phyloP scores from a whole-genome alignment of 768 basidiomycete genomes.

The Lentinula raphanica region DNA sequence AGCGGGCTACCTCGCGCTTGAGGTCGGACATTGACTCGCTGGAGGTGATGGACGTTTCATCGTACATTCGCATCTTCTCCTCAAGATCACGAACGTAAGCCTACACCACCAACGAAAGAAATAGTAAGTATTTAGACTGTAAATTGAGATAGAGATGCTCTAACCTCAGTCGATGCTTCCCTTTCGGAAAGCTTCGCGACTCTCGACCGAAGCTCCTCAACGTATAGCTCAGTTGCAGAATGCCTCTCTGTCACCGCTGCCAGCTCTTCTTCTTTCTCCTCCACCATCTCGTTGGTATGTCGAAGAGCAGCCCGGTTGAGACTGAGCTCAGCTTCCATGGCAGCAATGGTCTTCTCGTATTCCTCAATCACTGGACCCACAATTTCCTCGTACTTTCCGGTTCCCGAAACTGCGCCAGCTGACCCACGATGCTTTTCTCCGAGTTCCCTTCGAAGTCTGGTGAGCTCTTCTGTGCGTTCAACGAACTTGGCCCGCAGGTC shows the following conservation, averaged over 20 bases:
- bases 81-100: constrained; percentile 93
- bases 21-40: constrained; percentile 79
- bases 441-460: constrained; percentile 70
- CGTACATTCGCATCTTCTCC: constrained; percentile 80
- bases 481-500: constrained; percentile 79
- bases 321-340: constrained; percentile 89
- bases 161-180: constrained; percentile 87
- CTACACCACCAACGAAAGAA: constrained; percentile 33
- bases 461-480: constrained; percentile 85
- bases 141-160: constrained; percentile 14
- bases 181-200: constrained; percentile 81
- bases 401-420: constrained; percentile 61
- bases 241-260: constrained; percentile 61
- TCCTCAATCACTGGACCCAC: constrained; percentile 98
- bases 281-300: constrained; percentile 88
- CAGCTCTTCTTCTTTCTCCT: constrained; percentile 86
- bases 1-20: constrained; percentile 73
- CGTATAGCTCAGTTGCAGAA: constrained; percentile 75
- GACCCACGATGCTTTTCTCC: constrained; percentile 65
- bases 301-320: constrained; percentile 82
- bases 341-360: constrained; percentile 94
- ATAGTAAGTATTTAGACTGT: not conserved
- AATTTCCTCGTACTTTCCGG: constrained; percentile 82
- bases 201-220: constrained; percentile 78
- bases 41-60: constrained; percentile 73